Percentiles rank a stretch among this genome's conserved stretches.
These are phyloP conservation scores for Chenopodium berlandieri DNA, from an alignment of 148 eudicot genomes.

Conservation along the genomic window DNA sequence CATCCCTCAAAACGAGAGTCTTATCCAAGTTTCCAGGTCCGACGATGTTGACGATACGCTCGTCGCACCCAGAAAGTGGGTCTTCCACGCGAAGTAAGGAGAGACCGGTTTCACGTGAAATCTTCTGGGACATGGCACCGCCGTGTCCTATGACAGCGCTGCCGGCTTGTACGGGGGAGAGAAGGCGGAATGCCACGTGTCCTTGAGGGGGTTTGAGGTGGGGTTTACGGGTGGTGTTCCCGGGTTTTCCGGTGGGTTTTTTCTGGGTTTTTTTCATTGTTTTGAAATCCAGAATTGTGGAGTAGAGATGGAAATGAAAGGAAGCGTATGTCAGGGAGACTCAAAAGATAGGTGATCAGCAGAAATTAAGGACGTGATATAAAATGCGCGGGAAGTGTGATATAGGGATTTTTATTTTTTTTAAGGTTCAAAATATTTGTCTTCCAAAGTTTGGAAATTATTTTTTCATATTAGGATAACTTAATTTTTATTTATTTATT, in stretches of 20 bases:
- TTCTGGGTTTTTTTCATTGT: not conserved
- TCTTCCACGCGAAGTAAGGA: not conserved
- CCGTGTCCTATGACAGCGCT: not conserved
- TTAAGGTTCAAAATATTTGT: too few species aligned
- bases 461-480: too few species aligned
- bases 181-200: conserved; percentile 10
- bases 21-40: not conserved
- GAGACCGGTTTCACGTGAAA: not conserved
- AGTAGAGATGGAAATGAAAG: too few species aligned
- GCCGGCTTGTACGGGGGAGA: not conserved
- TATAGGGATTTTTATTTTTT: too few species aligned
- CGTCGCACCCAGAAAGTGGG: conserved; percentile 6
- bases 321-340: too few species aligned
- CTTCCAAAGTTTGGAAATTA: too few species aligned
- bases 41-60: conserved; percentile 8
- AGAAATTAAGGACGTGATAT: too few species aligned
- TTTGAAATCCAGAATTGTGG: too few species aligned
- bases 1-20: not conserved
- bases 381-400: too few species aligned
- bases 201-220: not conserved
- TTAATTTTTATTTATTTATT: too few species aligned
- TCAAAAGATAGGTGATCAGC: too few species aligned
- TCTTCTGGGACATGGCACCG: not conserved
- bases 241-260: not conserved
- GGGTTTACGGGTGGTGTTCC: not conserved